Conservation (phyloP, 352 stramenopile genomes). For the Phytopythium montanum region DNA sequence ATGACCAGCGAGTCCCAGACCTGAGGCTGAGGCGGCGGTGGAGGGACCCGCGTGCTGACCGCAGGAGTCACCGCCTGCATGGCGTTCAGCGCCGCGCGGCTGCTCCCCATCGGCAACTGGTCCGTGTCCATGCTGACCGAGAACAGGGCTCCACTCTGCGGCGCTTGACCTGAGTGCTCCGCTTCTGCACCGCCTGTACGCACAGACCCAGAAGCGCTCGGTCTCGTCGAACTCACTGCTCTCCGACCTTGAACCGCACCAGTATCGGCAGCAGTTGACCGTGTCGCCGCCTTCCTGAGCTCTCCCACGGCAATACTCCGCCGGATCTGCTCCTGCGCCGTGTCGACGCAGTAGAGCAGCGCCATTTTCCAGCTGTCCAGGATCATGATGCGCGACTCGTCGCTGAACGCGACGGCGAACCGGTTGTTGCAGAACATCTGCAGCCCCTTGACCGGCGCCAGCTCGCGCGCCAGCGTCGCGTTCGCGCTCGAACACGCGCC, state of each 20-base stretch:
- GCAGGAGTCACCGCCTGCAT: neutral
- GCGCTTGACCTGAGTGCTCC: neutral
- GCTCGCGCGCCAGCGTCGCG: slow-evolving; percentile 44
- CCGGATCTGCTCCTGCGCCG: slow-evolving; percentile 74
- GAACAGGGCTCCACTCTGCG: neutral
- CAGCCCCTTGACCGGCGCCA: slow-evolving; percentile 61
- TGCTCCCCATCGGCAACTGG: neutral
- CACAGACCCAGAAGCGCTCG: neutral
- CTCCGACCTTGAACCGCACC: neutral
- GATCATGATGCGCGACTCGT: slow-evolving; percentile 73
- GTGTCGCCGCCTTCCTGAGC: slow-evolving; percentile 27
- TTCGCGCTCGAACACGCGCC: slow-evolving; percentile 53
- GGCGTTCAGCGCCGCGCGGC: neutral
- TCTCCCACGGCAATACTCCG: slow-evolving; percentile 61
- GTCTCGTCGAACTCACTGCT: neutral
- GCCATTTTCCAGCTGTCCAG: slow-evolving; percentile 74
- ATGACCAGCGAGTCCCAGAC: slow-evolving; percentile 73
- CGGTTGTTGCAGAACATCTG: slow-evolving; percentile 71
- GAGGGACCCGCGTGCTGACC: neutral
- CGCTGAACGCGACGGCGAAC: slow-evolving; percentile 68
- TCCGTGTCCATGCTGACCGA: neutral
- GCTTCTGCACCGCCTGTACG: neutral
- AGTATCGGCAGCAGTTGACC: neutral
- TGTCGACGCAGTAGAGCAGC: slow-evolving; percentile 72
- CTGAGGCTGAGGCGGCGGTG: slow-evolving; percentile 15